These are phyloP conservation scores for Yamadazyma nakazawae DNA, from an alignment of 805 yeast species.

Conservation along the genomic window DNA sequence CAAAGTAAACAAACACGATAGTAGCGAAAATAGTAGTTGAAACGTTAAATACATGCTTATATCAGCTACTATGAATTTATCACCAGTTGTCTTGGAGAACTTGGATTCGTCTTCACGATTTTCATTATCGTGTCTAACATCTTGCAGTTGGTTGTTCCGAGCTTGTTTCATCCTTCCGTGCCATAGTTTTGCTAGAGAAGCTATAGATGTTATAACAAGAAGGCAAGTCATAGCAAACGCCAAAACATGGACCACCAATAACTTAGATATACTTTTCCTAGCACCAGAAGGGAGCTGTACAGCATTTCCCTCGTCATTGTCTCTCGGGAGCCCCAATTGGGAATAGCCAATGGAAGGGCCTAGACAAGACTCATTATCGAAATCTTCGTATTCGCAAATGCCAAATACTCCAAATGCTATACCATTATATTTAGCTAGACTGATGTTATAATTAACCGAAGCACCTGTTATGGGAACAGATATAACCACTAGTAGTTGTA, in stretches of 20 bases:
- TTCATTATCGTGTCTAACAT: background rate
- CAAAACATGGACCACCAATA: slow-evolving; percentile 40
- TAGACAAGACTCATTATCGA: slow-evolving; percentile 25
- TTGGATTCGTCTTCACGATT: background rate
- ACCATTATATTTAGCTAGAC: slow-evolving; percentile 30
- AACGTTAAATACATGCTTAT: slow-evolving; percentile 42
- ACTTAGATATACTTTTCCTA: slow-evolving; percentile 37
- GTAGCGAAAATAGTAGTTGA: slow-evolving; percentile 56
- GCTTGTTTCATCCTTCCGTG: background rate
- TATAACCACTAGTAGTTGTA: slow-evolving; percentile 39
- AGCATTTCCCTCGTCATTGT: slow-evolving; percentile 11
- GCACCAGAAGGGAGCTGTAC: slow-evolving; percentile 41
- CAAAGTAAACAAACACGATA: slow-evolving; percentile 65
- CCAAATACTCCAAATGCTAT: slow-evolving; percentile 45
- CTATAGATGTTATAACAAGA: background rate
- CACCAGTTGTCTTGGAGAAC: background rate
- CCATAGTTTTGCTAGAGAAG: background rate
- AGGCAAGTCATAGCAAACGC: slow-evolving; percentile 32
- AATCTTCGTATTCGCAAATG: slow-evolving; percentile 27
- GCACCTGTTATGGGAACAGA: slow-evolving; percentile 41
- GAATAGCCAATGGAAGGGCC: slow-evolving; percentile 38
- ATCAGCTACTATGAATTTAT: slow-evolving; percentile 11
- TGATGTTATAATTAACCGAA: slow-evolving; percentile 19
- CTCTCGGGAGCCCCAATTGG: background rate
- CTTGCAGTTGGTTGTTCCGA: background rate